These are phyloP conservation scores for Remersonia thermophila DNA, from an alignment of 2,329 filamentous ascomycete species.

Conservation along the genomic window DNA sequence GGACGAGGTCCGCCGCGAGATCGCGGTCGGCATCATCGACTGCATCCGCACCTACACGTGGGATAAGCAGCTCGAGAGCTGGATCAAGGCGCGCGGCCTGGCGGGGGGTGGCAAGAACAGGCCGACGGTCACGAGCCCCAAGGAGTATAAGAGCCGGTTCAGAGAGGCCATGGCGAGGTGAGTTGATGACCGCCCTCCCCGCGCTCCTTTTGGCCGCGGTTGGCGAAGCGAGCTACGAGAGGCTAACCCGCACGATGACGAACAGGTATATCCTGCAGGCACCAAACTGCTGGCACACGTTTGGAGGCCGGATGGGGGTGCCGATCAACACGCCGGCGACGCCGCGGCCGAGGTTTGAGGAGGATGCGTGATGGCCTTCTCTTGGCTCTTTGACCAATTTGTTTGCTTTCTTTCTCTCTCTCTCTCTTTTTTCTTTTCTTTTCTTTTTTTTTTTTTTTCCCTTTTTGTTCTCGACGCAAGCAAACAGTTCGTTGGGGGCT, in stretches of 20 bases:
- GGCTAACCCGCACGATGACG: slow-evolving; percentile 1
- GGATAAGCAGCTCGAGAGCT: slow-evolving; percentile 99
- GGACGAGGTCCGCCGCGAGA: slow-evolving; percentile 76
- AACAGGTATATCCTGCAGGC: slow-evolving; percentile 58
- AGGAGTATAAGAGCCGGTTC: slow-evolving; percentile 94
- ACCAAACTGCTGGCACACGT: slow-evolving; percentile 66
- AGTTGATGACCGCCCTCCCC: slow-evolving; percentile 17
- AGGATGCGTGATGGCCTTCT: slow-evolving; percentile 2
- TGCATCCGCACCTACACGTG: slow-evolving; percentile 98
- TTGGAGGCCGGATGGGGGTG: slow-evolving; percentile 26
- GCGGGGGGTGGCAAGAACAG: slow-evolving; percentile 64
- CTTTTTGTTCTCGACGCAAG: too few species aligned
- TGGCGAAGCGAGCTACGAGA: slow-evolving; percentile 5
- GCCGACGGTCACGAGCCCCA: slow-evolving; percentile 91
- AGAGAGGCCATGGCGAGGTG: slow-evolving; percentile 91
- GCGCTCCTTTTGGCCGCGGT: neutral
- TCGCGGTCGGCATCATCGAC: slow-evolving; percentile 96
- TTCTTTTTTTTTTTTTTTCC: too few species aligned
- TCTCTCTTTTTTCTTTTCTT: too few species aligned
- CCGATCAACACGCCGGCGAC: slow-evolving; percentile 10
- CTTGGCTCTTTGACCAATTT: too few species aligned
- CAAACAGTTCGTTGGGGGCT: too few species aligned
- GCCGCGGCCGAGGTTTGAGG: slow-evolving; percentile 16
- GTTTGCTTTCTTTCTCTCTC: too few species aligned
- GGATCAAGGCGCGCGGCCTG: slow-evolving; percentile 95